Evolutionary conservation across 257 asterid species (phyloP), one percentile per base, ranked within the genome.

Genomic region (Fraxinus excelsior): DNA sequence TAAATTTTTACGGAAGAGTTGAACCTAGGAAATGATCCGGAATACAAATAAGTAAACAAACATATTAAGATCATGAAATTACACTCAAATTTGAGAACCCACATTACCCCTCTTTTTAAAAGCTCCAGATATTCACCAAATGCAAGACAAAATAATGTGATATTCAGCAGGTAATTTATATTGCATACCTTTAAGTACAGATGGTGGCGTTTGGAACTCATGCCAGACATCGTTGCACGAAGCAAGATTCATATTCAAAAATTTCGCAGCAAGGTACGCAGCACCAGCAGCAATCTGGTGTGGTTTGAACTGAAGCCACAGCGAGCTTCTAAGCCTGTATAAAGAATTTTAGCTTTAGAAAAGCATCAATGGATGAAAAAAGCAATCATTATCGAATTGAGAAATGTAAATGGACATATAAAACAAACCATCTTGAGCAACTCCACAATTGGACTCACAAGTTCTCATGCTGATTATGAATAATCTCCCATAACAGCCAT

Each of bases 271-370:
- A 78, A 93, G 97, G 80, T 93, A 96, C 31, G 99, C 99, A 80
- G 97, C 97, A 76, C 98, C 99, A 44, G 97, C 99, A 84, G 99
- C 99, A 76, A 96, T 96, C 87, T 96, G 98, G 53, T 96, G 92
- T 78, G 99, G 97, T 83, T 93, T 93, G 94, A 96, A 96, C 87
- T 96, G 99, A 74, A 96, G 98, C 98, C 99, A 96, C 44, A 96
- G 78, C 1, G 97, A 93, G 84, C 97, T 96, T 80, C 97, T 85
- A 78, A 96, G 93, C 88, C 99, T 96, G 88, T 88, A 88, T 86
- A 82, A 78, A 9, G 10, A 37, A 71, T 60, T 34, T 68, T 11
- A 65, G 42, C 66, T 5, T 85, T 70, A 83, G 38, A 58, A 72
- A 44, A 73, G 60, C 53, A 67, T 46, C 42, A 68, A 3, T n/a